These are phyloP conservation scores for Dorcoceras hygrometricum DNA, from an alignment of 257 asterid species.

Conservation along the genomic window DNA sequence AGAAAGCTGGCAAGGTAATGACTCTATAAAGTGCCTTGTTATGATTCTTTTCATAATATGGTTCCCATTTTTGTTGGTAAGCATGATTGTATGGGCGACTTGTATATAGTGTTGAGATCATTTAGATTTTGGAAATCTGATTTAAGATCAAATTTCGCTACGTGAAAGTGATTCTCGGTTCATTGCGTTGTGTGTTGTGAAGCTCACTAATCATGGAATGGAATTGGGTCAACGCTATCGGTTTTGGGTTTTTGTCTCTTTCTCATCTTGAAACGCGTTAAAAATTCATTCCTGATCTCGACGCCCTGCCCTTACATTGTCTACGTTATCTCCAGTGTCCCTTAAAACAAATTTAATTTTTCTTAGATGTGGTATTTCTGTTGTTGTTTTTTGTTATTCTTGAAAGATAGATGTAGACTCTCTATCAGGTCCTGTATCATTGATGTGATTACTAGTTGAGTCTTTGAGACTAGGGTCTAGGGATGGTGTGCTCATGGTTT, in stretches of 20 bases:
- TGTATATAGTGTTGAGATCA: no score
- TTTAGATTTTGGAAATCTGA: background rate
- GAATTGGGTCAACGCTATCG: background rate
- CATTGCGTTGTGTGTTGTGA: background rate
- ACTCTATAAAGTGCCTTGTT: background rate
- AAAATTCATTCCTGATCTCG: background rate
- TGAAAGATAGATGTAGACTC: background rate
- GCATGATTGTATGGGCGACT: background rate
- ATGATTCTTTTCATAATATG: background rate
- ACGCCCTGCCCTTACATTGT: background rate
- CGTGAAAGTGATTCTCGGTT: background rate
- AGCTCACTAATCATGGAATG: background rate
- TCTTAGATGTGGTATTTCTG: background rate
- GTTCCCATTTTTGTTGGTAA: background rate
- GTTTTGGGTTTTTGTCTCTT: slow-evolving; percentile 7
- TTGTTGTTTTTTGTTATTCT: no score
- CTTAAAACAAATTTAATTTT: background rate
- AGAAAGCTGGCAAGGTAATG: slow-evolving; percentile 57
- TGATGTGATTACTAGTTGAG: background rate
- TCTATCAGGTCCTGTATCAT: background rate
- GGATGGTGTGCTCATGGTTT: background rate
- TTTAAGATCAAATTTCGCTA: background rate
- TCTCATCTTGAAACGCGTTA: background rate
- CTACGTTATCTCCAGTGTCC: background rate
- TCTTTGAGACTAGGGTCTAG: background rate